Conservation (phyloP, 2,329 filamentous ascomycete species). For the Arachnopeziza araneosa region DNA sequence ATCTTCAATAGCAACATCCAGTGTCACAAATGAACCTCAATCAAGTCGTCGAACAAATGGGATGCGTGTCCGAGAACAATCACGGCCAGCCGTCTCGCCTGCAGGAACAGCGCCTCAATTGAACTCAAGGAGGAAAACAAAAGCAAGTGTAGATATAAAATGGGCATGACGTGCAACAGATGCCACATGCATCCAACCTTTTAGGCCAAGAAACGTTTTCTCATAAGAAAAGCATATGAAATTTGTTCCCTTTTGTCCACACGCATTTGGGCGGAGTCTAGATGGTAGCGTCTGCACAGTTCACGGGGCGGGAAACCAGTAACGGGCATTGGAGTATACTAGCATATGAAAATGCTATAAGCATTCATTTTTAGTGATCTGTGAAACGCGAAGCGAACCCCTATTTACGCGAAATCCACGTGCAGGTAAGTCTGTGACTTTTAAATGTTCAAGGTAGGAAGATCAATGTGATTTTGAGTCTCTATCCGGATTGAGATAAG, state of each 20-base stretch:
- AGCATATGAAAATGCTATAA: neutral
- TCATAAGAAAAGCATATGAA: neutral
- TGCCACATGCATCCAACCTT: neutral
- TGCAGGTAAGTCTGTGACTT: neutral
- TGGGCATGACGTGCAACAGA: constrained; percentile 24
- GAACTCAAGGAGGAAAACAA: constrained; percentile 26
- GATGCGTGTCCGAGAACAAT: constrained; percentile 18
- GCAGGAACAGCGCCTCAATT: constrained; percentile 21
- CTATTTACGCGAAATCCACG: neutral
- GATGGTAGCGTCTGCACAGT: constrained; percentile 8
- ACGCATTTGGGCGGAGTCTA: constrained; percentile 14
- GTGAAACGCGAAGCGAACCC: neutral
- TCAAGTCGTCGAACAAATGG: constrained; percentile 16
- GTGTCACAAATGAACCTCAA: constrained; percentile 7
- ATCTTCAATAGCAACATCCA: constrained; percentile 24
- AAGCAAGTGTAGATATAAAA: constrained; percentile 30
- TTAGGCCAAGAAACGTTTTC: too few species aligned
- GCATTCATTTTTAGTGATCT: neutral
- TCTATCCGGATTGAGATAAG: too few species aligned
- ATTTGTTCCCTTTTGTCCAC: constrained; percentile 1
- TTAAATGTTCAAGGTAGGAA: neutral
- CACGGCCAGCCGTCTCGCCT: constrained; percentile 15
- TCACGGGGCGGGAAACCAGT: neutral
- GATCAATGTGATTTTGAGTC: too few species aligned
- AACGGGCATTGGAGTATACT: neutral